Evolutionary conservation across 2,329 filamentous ascomycete species (phyloP), one percentile per base, ranked within the genome.

Genomic region (Paraconiothyrium sp.): DNA sequence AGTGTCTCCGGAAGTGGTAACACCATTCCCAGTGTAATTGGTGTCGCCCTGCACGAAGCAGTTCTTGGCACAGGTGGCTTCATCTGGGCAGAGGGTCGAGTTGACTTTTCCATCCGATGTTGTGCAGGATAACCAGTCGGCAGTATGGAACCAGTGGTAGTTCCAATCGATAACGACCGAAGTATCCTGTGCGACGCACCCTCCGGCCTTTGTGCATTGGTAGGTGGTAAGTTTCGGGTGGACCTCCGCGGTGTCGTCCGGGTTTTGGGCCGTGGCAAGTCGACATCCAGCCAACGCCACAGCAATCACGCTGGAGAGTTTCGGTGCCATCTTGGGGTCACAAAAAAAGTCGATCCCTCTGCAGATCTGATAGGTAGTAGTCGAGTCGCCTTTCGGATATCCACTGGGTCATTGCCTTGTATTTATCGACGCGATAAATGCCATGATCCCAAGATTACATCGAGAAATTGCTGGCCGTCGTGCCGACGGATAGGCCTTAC

Each of bases 31-130:
- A 4, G 75, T 54, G 69, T 87, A 87, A 67, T 85, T 82, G 1
- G 50, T 30, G 51, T 84, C 83, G 57, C 85, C 85, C 48, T 87
- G 84, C 30, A 87, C 66, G 62, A 83, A 84, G 74, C 85, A 86
- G 67, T 84, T 81, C 8, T 76, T 44, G 6, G 84, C 83, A 65
- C 84, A 86, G 20, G 62, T 55, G 34, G 57, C 60, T 43, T 71
- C 64, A 43, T 76, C 71, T 2, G 76, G 67, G 61, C 78, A 80
- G 9, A 55, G 39, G 5, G 52, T 55, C 14, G 37, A 20, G 30
- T 55, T 55, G 14, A 55, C 16, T 14, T 14, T 39, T n/a, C 50
- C 50, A 30, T 20, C 16, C 20, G 39, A 34, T 13, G 52, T 55
- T 16, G 30, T 44, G 57, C 70, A 73, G 24, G 77, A 80, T 60